Conservation (phyloP, 805 yeast species). For the Cyberlindnera bimundalis region DNA sequence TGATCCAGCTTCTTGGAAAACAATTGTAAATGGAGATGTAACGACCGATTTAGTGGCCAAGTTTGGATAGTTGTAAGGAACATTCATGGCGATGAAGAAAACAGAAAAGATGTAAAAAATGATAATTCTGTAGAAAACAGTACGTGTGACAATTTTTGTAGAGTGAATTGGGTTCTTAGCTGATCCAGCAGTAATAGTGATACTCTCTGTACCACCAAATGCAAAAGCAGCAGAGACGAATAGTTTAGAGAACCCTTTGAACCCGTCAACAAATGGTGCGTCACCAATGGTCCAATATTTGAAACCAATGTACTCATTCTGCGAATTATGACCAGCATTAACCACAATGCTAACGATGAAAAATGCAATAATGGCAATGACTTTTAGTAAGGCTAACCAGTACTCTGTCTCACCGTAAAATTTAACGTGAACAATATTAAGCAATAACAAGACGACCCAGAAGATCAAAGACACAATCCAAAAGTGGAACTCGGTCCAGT, state of each 20-base stretch:
- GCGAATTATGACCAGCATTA: constrained; percentile 41
- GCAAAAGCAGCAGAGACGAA: constrained; percentile 56
- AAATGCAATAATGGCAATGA: constrained; percentile 55
- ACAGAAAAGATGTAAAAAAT: constrained; percentile 47
- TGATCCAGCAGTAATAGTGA: constrained; percentile 56
- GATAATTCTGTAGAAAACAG: constrained; percentile 53
- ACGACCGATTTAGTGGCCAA: constrained; percentile 54
- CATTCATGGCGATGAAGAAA: constrained; percentile 48
- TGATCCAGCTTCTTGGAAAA: constrained; percentile 61
- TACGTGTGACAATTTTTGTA: constrained; percentile 50
- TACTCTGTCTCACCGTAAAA: constrained; percentile 63
- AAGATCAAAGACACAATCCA: constrained; percentile 56
- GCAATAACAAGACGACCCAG: constrained; percentile 42
- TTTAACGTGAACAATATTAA: constrained; percentile 48
- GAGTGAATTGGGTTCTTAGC: constrained; percentile 50
- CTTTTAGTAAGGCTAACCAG: constrained; percentile 62
- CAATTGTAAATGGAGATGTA: constrained; percentile 64
- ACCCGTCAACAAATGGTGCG: constrained; percentile 45
- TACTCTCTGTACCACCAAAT: constrained; percentile 56
- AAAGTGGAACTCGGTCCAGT: constrained; percentile 45
- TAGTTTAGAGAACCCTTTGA: constrained; percentile 48
- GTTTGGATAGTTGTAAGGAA: constrained; percentile 46
- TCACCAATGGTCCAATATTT: constrained; percentile 53
- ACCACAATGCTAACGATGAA: constrained; percentile 50
- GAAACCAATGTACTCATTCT: constrained; percentile 47